Evolutionary conservation across 2,329 filamentous ascomycete species (phyloP), one percentile per base, ranked within the genome.

Genomic region (Fusarium sp.): DNA sequence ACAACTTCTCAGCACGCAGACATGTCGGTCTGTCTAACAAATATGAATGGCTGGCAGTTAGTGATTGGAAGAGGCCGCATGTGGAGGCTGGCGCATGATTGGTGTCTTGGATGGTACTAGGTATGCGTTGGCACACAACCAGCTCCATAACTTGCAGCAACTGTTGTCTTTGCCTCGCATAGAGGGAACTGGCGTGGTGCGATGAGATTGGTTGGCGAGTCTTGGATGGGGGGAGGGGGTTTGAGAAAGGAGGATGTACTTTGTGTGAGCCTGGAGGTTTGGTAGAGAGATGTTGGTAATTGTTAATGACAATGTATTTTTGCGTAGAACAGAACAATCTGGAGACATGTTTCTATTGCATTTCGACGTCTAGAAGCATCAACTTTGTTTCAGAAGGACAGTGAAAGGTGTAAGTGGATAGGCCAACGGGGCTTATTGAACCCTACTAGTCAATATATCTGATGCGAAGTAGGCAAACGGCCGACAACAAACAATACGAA

Each of bases 21-120:
- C 50, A 56, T 52, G 55, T 61, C 60, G 61, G 61, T 65, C 60
- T 67, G 63, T 63, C 42, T 56, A 60, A 59, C 47, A 49, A 57
- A 61, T 61, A 46, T 65, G 36, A 57, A 44, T 61, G 61, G 51
- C 37, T 47, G 66, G 66, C 65, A 69, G 4, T 21, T 38, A 37
- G 15, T 69, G 67, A 69, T 69, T 69, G 67, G 66, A 47, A 56
- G 42, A 53, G 49, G 55, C 17, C 57, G 61, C 49, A 57, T 43
- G 62, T 59, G 62, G 64, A 61, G 53, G 53, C 23, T 49, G 43
- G 67, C 68, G 67, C 61, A 64, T 73, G 71, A 73, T 73, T 72
- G 70, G 70, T 62, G 57, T 51, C 38, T 61, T 47, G 49, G 51
- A 25, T 5, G 38, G 56, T 42, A 47, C 48, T 47, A 52, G 65